Evolutionary conservation across 2,329 filamentous ascomycete genomes (phyloP).

Genomic region (Bipolaris cookei): DNA sequence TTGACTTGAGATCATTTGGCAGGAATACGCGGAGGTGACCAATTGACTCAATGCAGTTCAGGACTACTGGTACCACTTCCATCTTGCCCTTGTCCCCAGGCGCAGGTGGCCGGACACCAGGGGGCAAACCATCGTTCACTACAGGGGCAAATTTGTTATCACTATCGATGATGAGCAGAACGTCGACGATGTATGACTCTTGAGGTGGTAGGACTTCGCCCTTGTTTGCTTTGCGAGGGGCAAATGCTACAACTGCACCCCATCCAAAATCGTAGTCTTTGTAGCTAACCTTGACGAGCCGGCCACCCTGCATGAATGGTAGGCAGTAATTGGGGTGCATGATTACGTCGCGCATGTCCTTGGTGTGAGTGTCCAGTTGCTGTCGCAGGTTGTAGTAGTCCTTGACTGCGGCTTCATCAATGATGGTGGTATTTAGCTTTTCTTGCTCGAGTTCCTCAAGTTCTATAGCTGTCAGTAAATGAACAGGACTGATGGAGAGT

Average conservation of each 20-base stretch:
- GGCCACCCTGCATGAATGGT: constrained; percentile 84
- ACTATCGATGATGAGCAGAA: constrained; percentile 71
- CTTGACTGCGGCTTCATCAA: constrained; percentile 86
- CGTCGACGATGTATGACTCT: constrained; percentile 81
- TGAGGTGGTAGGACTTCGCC: constrained; percentile 73
- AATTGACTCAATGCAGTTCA: constrained; percentile 84
- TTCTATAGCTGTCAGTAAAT: constrained; percentile 55
- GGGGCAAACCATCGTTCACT: constrained; percentile 69
- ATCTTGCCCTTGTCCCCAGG: constrained; percentile 72
- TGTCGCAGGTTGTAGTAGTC: constrained; percentile 93
- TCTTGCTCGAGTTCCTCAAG: constrained; percentile 78
- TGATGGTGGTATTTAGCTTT: constrained; percentile 74
- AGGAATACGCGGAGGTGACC: constrained; percentile 84
- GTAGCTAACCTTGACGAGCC: constrained; percentile 84
- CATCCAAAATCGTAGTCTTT: constrained; percentile 86
- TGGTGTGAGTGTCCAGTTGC: constrained; percentile 80
- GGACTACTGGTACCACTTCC: constrained; percentile 83
- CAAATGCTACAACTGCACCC: constrained; percentile 84
- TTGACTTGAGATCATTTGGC: constrained; percentile 74
- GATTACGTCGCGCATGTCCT: constrained; percentile 90
- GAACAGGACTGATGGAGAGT: neutral
- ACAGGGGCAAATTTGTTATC: constrained; percentile 61
- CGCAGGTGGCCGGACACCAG: constrained; percentile 65
- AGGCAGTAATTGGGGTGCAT: constrained; percentile 88
- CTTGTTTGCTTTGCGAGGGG: constrained; percentile 68